A percentile compares a stretch with the other conserved stretches of the same genome.
These are phyloP conservation scores for Fusarium armeniacum DNA, from an alignment of 2,329 filamentous ascomycete species.

Conservation along the genomic window DNA sequence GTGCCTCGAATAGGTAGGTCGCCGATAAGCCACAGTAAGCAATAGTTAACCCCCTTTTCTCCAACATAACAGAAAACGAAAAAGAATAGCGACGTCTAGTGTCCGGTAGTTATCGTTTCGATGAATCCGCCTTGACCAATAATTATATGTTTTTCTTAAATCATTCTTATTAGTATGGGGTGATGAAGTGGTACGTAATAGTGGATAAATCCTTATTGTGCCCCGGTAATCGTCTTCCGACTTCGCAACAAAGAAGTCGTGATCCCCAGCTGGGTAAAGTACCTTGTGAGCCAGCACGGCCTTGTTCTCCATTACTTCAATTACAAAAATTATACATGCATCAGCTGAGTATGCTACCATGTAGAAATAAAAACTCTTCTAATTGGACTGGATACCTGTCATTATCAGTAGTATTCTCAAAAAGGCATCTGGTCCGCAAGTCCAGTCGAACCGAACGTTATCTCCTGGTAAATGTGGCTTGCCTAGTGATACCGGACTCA, in stretches of 20 bases:
- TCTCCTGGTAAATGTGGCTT: slow-evolving; percentile 15
- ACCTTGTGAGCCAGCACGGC: background rate
- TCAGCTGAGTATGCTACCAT: background rate
- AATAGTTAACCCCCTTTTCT: background rate
- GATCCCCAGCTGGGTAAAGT: background rate
- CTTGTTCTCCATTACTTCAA: background rate
- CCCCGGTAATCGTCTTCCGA: background rate
- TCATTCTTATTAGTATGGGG: background rate
- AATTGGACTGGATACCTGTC: background rate
- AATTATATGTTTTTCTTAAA: background rate
- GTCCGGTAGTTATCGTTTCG: background rate
- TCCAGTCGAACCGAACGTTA: slow-evolving; percentile 1
- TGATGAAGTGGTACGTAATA: background rate
- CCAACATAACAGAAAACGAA: background rate
- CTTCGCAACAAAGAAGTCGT: background rate
- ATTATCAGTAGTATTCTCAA: slow-evolving; percentile 1
- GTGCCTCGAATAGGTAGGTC: slow-evolving; percentile 4
- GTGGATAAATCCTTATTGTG: background rate
- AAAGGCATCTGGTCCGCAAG: slow-evolving; percentile 20
- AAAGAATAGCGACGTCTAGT: background rate
- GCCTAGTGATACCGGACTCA: background rate
- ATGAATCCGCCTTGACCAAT: background rate
- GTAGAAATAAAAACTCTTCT: background rate
- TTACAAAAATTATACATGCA: background rate
- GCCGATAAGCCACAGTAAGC: background rate